Base-by-base conservation (phyloP, 257 asterid species). In the Penstemon eatonii region DNA sequence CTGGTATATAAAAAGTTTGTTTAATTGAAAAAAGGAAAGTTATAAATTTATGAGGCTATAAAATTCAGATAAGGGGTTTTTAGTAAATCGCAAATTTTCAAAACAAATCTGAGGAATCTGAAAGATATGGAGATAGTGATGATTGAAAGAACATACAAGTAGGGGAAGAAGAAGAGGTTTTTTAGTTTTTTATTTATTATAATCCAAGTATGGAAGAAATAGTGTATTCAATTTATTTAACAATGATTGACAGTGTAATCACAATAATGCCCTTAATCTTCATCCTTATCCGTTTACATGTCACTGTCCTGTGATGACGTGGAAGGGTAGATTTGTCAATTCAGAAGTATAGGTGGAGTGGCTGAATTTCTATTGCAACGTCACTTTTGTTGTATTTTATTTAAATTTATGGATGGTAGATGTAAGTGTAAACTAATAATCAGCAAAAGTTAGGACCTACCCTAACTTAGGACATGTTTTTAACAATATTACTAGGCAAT, bases 271-370 rank as follows among this genome's bases (percentile, higher is more conserved):
- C 78, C 82, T 58, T 51, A 38, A 1, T 9, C 9, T 65, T 60
- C 77, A 56, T 69, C 78, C 78, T 78, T 75, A 75, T 81, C 86
- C 83, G 0, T 62, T 70, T 73, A 55, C 78, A 75, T 60, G 73
- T 56, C 63, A 25, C 38, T 64, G 37, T 47, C 36, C 19, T 46
- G 64, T 60, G 75, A 60, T 40, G 36, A 40, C 43, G 59, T 19
- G 37, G 12, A 76, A 60, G 85, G 85, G 74, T 36, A 77, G 1
- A 3, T 4, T 42, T 44, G 85, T 10, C 19, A 63, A 36, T 46
- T 7, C 52, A 7, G 0, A 0, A 42, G 8, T 44, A n/a, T 3
- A 6, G 25, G 40, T 37, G 69, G 71, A 50, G 65, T 73, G 73
- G 78, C 66, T 52, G 54, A 63, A 9, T 19, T 60, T 11, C 1